Evolutionary conservation across 345 rosid species (phyloP).

Genomic region (Crucihimalaya himalaica): DNA sequence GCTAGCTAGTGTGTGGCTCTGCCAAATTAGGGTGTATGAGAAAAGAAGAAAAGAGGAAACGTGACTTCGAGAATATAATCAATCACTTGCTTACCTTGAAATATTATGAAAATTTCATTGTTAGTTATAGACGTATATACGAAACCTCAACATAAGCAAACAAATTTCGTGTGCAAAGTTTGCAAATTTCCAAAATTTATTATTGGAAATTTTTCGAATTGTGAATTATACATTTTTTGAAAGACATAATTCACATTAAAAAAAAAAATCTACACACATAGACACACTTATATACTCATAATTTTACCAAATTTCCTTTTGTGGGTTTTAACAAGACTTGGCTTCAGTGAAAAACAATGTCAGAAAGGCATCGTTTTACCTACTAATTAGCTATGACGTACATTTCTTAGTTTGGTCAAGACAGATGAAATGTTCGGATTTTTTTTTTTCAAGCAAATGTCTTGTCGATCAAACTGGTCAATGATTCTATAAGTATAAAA

Average conservation of each 20-base stretch:
- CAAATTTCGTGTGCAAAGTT: too few relatives aligned
- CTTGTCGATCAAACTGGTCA: slow-evolving; percentile 10
- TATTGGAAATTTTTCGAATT: too few relatives aligned
- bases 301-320: background rate
- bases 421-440: slow-evolving; percentile 6
- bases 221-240: too few relatives aligned
- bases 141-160: too few relatives aligned
- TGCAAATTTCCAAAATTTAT: background rate
- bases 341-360: slow-evolving; percentile 30
- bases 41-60: background rate
- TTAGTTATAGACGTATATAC: too few relatives aligned
- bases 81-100: background rate
- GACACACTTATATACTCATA: background rate
- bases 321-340: background rate
- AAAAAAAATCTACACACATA: background rate
- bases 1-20: background rate
- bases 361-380: slow-evolving; percentile 18
- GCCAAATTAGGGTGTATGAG: background rate
- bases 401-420: slow-evolving; percentile 37
- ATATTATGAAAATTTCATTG: too few relatives aligned
- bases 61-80: background rate
- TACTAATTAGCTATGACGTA: slow-evolving; percentile 31
- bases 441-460: slow-evolving; percentile 10
- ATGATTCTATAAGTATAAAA: slow-evolving; percentile 21
- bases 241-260: too few relatives aligned